Percentiles rank a stretch among this genome's conserved stretches.
Conservation (phyloP, 2,329 filamentous ascomycete species). For the Monosporascus sp. region DNA sequence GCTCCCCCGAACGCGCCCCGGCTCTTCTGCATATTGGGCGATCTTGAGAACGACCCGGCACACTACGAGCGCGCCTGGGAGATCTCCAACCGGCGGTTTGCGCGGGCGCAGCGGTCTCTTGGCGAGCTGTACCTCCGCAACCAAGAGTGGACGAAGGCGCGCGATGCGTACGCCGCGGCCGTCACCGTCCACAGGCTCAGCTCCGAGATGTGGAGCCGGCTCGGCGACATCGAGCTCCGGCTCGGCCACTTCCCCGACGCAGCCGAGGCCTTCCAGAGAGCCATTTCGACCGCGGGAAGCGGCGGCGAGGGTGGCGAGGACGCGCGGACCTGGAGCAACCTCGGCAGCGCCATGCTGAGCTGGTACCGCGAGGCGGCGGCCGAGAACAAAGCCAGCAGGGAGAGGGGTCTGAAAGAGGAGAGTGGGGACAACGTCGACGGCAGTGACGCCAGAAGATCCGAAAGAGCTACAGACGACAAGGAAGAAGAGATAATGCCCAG, state of each 20-base stretch:
- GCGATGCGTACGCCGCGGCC: slow-evolving; percentile 72
- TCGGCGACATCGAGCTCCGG: slow-evolving; percentile 83
- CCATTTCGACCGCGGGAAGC: slow-evolving; percentile 57
- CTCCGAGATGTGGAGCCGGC: slow-evolving; percentile 78
- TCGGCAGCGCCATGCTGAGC: slow-evolving; percentile 76
- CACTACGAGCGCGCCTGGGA: slow-evolving; percentile 87
- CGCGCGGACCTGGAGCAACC: slow-evolving; percentile 90
- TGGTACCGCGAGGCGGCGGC: slow-evolving; percentile 53
- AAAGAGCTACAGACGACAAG: slow-evolving; percentile 2
- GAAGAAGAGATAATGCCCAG: slow-evolving; percentile 19
- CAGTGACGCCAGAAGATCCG: slow-evolving; percentile 15
- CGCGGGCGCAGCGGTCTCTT: slow-evolving; percentile 81
- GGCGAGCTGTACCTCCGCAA: slow-evolving; percentile 69
- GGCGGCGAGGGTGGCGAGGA: slow-evolving; percentile 73
- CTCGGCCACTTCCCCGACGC: slow-evolving; percentile 73
- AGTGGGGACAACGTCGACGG: slow-evolving; percentile 16
- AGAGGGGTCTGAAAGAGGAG: slow-evolving; percentile 8
- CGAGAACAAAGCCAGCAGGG: slow-evolving; percentile 24
- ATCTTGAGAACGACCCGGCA: slow-evolving; percentile 68
- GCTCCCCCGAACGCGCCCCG: slow-evolving; percentile 78
- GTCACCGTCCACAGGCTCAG: slow-evolving; percentile 76
- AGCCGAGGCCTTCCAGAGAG: slow-evolving; percentile 75
- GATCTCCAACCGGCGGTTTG: slow-evolving; percentile 73
- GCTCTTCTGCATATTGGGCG: slow-evolving; percentile 88
- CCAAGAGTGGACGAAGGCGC: slow-evolving; percentile 63